Conservation (phyloP, 305 asterid genomes). For the Salvia sclarea region DNA sequence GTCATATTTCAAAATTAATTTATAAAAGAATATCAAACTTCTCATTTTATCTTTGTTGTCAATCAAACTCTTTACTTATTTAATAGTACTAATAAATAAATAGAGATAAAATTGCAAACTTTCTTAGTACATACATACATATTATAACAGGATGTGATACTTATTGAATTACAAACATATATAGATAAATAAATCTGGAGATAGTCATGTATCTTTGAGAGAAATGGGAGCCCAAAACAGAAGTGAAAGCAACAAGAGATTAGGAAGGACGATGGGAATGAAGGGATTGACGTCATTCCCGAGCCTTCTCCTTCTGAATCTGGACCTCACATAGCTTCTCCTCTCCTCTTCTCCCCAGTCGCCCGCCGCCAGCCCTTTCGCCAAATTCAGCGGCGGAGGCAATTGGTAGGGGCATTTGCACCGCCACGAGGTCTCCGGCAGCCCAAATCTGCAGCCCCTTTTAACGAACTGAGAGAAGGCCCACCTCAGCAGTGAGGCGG, state of each 20-base stretch:
- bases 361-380: conserved; percentile 73
- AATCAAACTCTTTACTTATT: too few species aligned
- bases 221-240: conserved; percentile 58
- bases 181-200: too few species aligned
- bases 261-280: conserved; percentile 63
- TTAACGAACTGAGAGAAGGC: conserved; percentile 48
- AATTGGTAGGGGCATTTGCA: conserved; percentile 72
- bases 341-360: conserved; percentile 69
- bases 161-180: too few species aligned
- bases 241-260: conserved; percentile 51
- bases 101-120: too few species aligned
- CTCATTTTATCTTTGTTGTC: too few species aligned
- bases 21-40: too few species aligned
- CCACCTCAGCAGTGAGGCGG: conserved; percentile 50
- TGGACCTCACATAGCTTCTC: conserved; percentile 48
- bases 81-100: too few species aligned
- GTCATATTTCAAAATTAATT: too few species aligned
- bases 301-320: conserved; percentile 50
- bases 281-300: conserved; percentile 50
- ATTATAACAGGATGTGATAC: too few species aligned
- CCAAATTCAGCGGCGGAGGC: conserved; percentile 67
- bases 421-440: conserved; percentile 77
- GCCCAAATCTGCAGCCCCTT: conserved; percentile 47
- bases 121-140: too few species aligned
- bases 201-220: conserved; percentile 18